Percentiles rank a stretch among this genome's conserved stretches.
These are phyloP conservation scores for Amanita molliuscula DNA, from an alignment of 768 basidiomycete genomes.

Conservation along the genomic window DNA sequence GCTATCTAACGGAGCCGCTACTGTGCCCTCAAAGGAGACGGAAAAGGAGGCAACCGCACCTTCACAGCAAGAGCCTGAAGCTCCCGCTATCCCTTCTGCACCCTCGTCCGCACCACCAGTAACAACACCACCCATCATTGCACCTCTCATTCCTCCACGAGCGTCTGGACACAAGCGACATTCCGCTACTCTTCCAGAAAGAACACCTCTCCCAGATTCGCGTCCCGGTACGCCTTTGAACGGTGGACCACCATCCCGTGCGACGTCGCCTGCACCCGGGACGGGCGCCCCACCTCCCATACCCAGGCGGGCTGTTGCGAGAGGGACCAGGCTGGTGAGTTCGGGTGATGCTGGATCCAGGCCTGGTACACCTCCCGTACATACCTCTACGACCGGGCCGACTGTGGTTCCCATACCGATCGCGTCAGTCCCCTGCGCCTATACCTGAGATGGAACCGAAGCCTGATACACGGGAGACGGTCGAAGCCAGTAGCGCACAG, in stretches of 20 bases:
- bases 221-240: conserved; percentile 1
- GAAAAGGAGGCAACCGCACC: neutral
- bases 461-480: neutral
- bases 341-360: conserved; percentile 2
- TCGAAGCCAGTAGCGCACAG: neutral
- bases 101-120: neutral
- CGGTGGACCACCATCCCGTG: conserved; percentile 4
- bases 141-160: conserved; percentile 2
- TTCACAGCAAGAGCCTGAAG: neutral
- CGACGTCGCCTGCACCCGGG: conserved; percentile 4
- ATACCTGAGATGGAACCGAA: neutral
- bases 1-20: neutral
- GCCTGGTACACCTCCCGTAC: neutral
- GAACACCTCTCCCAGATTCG: conserved; percentile 4
- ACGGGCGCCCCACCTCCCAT: conserved; percentile 1
- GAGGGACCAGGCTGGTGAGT: neutral
- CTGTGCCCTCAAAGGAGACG: neutral
- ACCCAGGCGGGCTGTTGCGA: conserved; percentile 5
- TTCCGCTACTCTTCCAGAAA: conserved; percentile 2
- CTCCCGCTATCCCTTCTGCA: neutral
- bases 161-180: neutral
- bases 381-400: neutral
- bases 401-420: neutral
- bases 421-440: neutral
- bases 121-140: neutral